A percentile compares a stretch with the other conserved stretches of the same genome.
Evolutionary conservation across 345 rosid species (phyloP).

Genomic region (Aethionema arabicum): DNA sequence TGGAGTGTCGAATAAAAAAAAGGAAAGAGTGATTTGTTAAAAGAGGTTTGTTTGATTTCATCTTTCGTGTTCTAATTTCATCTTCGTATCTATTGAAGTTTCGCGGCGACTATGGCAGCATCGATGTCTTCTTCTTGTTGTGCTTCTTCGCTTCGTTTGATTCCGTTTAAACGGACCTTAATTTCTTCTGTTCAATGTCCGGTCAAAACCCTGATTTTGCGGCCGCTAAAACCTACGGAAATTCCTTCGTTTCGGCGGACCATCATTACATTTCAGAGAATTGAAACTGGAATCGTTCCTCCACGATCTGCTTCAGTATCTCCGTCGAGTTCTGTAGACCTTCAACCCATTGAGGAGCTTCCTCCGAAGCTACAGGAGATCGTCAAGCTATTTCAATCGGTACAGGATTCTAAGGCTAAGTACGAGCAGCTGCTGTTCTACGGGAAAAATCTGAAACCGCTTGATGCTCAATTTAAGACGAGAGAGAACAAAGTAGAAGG

Average conservation of each 20-base stretch:
- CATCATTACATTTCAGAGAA: conserved; percentile 47
- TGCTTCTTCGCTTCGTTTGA: conserved; percentile 27
- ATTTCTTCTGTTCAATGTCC: conserved; percentile 22
- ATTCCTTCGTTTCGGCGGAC: conserved; percentile 36
- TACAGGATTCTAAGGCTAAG: conserved; percentile 65
- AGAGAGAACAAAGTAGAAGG: conserved; percentile 86
- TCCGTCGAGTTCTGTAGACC: conserved; percentile 41
- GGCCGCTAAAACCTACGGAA: conserved; percentile 32
- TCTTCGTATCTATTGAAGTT: conserved; percentile 27
- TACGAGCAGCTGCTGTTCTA: conserved; percentile 86
- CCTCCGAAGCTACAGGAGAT: conserved; percentile 90
- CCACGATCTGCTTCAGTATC: conserved; percentile 38
- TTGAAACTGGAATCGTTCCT: conserved; percentile 28
- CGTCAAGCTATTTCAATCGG: conserved; percentile 79
- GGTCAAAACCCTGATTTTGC: conserved; percentile 38
- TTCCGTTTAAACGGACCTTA: background rate
- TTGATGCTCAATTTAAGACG: conserved; percentile 68
- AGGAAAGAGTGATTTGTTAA: no score
- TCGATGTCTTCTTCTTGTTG: conserved; percentile 30
- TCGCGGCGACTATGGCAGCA: conserved; percentile 28
- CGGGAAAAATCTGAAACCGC: conserved; percentile 70
- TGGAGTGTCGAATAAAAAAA: no score
- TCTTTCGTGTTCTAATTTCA: background rate
- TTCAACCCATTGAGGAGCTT: conserved; percentile 75
- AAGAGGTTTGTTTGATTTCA: conserved; percentile 2